Evolutionary conservation across 345 rosid genomes (phyloP).

Genomic region (Corymbia maculata): DNA sequence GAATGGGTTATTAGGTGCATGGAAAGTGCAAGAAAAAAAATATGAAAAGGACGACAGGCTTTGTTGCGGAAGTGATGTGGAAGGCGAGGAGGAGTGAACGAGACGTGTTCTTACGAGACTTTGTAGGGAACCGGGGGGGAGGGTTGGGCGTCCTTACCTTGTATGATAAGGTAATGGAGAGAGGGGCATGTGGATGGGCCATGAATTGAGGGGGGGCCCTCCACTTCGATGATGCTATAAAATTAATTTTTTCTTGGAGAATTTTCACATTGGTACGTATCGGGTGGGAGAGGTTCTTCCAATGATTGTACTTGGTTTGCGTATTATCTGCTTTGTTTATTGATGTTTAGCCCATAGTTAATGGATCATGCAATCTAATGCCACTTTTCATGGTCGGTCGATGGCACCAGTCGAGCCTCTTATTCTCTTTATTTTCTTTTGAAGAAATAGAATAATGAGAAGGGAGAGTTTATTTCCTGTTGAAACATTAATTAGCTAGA

Average conservation of each 20-base stretch:
- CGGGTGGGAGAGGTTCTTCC: background rate
- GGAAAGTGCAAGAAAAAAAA: background rate
- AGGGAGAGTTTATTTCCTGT: background rate
- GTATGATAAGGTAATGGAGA: conserved; percentile 1
- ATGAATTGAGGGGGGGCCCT: conserved; percentile 1
- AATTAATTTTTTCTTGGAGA: background rate
- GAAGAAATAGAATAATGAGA: background rate
- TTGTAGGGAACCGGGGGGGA: background rate
- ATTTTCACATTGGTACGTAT: background rate
- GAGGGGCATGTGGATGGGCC: conserved; percentile 21
- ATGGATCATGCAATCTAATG: background rate
- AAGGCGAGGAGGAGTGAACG: conserved; percentile 4
- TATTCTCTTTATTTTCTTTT: background rate
- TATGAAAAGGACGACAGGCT: background rate
- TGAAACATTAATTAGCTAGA: background rate
- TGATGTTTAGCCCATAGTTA: background rate
- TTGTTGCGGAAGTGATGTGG: background rate
- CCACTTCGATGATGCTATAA: background rate
- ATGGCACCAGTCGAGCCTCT: background rate
- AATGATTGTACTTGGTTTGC: background rate
- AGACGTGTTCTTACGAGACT: conserved; percentile 1
- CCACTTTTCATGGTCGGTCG: background rate
- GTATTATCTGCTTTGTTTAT: background rate
- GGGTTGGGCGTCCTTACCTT: background rate
- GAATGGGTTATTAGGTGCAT: conserved; percentile 5